Base-by-base conservation (phyloP, 768 basidiomycete genomes). In the Dioszegia aurantiaca region DNA sequence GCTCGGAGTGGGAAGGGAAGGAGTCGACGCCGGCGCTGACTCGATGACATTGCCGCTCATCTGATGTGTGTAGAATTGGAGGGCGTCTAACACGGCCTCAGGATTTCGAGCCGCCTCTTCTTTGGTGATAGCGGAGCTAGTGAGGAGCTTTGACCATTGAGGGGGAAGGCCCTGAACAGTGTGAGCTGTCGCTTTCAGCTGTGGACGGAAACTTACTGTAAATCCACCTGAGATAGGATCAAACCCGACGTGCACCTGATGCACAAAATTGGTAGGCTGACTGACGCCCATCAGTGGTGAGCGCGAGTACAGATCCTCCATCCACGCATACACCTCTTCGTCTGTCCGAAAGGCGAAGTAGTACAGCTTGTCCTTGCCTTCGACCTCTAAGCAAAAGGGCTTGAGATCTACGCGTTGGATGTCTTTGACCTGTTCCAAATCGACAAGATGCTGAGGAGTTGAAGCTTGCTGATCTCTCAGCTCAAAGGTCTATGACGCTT, bases 1-100 rank as follows among this genome's bases (percentile, higher is more conserved):
- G 47, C 52, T 69, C 60, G 60, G 62, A 55, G 56, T 56, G 47
- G 67, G 79, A 2, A 79, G 74, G 71, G 82, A 78, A 5, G 68
- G 66, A 26, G 64, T 56, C 0, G 61, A 55, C 21, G 63, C 31
- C 24, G 52, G 41, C 48, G 70, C 67, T 30, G 53, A 52, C 19
- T 64, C 62, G 0, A 57, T 59, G 4, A 43, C 51, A 17, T 19
- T 39, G 16, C 64, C 59, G 48, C 63, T 69, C 56, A 65, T 58
- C 41, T 94, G 90, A n/a, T 90, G 91, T 12, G 93, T 97, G 77
- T 97, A 99, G 79, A 98, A 99, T 73, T 98, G 93, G 61, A 99
- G 85, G 0, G 95, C 94, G 61, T 97, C 94, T 17, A 98, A 82
- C 14, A 99, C 94, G 1, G 94, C 94, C 70, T 98, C 94, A 0